Evolutionary conservation across 2,329 filamentous ascomycete species (phyloP).

Genomic region (Nemania sp.): DNA sequence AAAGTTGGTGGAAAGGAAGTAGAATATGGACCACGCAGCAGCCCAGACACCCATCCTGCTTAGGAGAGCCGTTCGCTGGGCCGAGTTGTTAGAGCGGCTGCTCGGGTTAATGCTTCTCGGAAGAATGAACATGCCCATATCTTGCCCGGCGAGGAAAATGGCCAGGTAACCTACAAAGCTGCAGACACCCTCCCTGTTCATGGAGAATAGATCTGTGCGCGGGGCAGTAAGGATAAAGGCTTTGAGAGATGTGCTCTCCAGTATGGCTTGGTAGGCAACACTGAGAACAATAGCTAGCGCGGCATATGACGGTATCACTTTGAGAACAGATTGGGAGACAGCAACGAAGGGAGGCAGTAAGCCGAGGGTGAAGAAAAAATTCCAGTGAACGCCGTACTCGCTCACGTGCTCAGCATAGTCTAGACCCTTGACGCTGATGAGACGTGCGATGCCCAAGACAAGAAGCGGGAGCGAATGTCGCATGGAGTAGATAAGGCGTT

Average conservation of each 20-base stretch:
- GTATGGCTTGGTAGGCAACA: conserved; percentile 71
- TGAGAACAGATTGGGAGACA: conserved; percentile 73
- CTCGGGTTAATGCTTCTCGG: conserved; percentile 58
- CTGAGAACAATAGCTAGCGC: conserved; percentile 72
- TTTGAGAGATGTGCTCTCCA: conserved; percentile 80
- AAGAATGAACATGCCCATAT: conserved; percentile 78
- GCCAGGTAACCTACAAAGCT: conserved; percentile 92
- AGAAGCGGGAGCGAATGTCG: conserved; percentile 85
- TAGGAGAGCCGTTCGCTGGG: conserved; percentile 62
- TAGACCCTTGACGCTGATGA: conserved; percentile 88
- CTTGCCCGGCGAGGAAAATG: conserved; percentile 90
- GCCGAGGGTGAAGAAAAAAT: conserved; percentile 97
- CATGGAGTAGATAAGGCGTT: conserved; percentile 67
- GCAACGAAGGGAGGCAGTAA: conserved; percentile 89
- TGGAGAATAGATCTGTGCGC: conserved; percentile 76
- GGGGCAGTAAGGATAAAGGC: conserved; percentile 82
- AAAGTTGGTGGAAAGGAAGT: conserved; percentile 69
- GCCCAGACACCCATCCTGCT: conserved; percentile 68
- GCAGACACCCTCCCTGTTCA: conserved; percentile 95
- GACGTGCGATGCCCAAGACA: conserved; percentile 75
- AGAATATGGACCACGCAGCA: conserved; percentile 70
- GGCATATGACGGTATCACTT: conserved; percentile 75
- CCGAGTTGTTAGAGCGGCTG: conserved; percentile 47
- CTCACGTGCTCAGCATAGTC: conserved; percentile 97
- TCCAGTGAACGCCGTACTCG: conserved; percentile 99